A percentile compares a stretch with the other conserved stretches of the same genome.
Evolutionary conservation across 2,329 filamentous ascomycete genomes (phyloP).

Genomic region (Phyllosticta capitalensis): DNA sequence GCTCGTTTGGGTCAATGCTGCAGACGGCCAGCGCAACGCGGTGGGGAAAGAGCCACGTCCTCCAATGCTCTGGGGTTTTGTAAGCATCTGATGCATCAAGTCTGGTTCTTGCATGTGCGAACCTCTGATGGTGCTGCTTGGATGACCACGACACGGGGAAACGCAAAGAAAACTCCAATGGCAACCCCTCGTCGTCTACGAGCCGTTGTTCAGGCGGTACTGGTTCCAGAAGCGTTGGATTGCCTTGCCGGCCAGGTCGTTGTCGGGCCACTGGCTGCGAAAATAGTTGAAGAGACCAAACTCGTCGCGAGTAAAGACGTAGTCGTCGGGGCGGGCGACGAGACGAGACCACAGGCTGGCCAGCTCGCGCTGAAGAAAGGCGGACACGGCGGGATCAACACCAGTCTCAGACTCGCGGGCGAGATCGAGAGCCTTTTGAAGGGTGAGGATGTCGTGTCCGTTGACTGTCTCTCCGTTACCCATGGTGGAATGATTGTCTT

Average conservation of each 20-base stretch:
- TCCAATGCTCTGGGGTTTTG: background rate
- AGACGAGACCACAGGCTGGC: conserved; percentile 59
- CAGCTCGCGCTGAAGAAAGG: conserved; percentile 52
- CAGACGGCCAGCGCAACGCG: background rate
- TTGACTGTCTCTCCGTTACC: conserved; percentile 32
- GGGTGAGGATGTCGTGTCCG: conserved; percentile 36
- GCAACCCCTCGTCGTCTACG: background rate
- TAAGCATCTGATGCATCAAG: background rate
- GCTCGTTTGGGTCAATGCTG: background rate
- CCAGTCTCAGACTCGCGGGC: conserved; percentile 65
- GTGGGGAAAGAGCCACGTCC: background rate
- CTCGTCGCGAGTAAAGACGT: conserved; percentile 66
- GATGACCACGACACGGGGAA: no score
- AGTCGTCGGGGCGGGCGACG: conserved; percentile 53
- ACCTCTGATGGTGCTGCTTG: background rate
- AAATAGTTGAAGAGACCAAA: conserved; percentile 85
- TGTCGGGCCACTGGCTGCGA: conserved; percentile 53
- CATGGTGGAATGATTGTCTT: conserved; percentile 20
- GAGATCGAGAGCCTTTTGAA: conserved; percentile 62
- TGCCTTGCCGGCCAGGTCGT: conserved; percentile 40
- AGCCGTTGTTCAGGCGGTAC: conserved; percentile 21
- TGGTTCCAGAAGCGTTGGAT: conserved; percentile 50
- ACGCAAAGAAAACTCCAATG: background rate
- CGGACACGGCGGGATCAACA: conserved; percentile 52
- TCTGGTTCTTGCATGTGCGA: background rate